These are phyloP conservation scores for Leccinum disarticulatum DNA, from an alignment of 768 basidiomycete species.

Conservation along the genomic window DNA sequence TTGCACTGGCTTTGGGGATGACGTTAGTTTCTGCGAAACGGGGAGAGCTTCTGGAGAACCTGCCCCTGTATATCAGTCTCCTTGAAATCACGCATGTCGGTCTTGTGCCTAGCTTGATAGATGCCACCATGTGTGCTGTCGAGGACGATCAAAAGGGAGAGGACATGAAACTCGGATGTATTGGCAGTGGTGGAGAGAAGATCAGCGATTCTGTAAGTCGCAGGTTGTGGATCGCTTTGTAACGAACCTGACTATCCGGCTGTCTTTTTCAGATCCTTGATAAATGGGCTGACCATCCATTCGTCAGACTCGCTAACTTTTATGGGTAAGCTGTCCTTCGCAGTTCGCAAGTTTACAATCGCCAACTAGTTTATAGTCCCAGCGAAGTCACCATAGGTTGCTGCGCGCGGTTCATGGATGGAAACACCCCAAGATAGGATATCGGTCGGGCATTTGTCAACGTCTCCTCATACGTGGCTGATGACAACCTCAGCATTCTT, in stretches of 20 bases:
- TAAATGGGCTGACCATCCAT: conserved; percentile 47
- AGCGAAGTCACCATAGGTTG: conserved; percentile 56
- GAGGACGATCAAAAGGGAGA: conserved; percentile 32
- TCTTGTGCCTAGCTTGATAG: conserved; percentile 53
- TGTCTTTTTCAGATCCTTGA: conserved; percentile 35
- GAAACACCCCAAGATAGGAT: conserved; percentile 40
- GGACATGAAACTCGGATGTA: conserved; percentile 39
- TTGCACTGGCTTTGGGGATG: conserved; percentile 44
- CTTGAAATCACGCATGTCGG: conserved; percentile 50
- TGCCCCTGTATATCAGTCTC: conserved; percentile 40
- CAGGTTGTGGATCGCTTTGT: background rate
- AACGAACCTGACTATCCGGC: background rate
- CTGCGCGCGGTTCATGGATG: conserved; percentile 44
- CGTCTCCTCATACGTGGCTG: conserved; percentile 41
- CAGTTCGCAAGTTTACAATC: background rate
- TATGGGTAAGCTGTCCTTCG: conserved; percentile 37
- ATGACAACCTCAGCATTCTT: conserved; percentile 41
- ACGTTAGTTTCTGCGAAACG: conserved; percentile 44
- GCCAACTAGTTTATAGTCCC: conserved; percentile 31
- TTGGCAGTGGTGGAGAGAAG: conserved; percentile 53
- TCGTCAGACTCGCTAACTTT: conserved; percentile 47
- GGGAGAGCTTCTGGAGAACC: conserved; percentile 38
- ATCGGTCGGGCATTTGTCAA: conserved; percentile 43
- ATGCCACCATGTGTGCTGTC: conserved; percentile 42
- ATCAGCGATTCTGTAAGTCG: conserved; percentile 48